These are phyloP conservation scores for Neonectria ditissima DNA, from an alignment of 2,329 filamentous ascomycete species.

Conservation along the genomic window DNA sequence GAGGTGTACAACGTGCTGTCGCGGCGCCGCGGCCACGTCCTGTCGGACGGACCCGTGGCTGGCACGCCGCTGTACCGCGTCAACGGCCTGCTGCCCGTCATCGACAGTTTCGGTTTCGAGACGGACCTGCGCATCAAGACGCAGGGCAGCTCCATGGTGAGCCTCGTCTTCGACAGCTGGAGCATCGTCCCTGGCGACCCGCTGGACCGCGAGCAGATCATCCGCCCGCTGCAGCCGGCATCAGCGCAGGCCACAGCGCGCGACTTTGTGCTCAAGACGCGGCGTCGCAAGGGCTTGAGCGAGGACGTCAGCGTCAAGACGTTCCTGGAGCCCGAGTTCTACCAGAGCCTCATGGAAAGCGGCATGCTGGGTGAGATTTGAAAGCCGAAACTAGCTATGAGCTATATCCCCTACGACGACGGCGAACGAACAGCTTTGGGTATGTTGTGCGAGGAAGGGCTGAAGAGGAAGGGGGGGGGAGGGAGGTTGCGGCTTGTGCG, in stretches of 20 bases:
- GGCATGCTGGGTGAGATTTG: conserved; percentile 77
- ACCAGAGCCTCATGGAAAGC: conserved; percentile 87
- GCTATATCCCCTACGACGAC: not conserved
- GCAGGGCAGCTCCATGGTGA: conserved; percentile 90
- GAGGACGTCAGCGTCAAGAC: conserved; percentile 97
- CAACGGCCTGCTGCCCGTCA: conserved; percentile 90
- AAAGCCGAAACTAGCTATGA: conserved; percentile 20
- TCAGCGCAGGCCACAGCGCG: conserved; percentile 88
- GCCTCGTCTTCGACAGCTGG: conserved; percentile 95
- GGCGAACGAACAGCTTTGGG: not conserved
- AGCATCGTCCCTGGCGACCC: conserved; percentile 96
- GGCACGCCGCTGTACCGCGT: conserved; percentile 95
- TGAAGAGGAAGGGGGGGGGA: conserved; percentile 26
- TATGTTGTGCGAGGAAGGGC: conserved; percentile 19
- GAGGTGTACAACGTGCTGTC: conserved; percentile 93
- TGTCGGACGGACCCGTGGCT: conserved; percentile 93
- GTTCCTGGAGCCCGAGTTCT: conserved; percentile 95
- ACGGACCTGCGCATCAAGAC: conserved; percentile 97
- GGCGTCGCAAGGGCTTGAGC: conserved; percentile 90
- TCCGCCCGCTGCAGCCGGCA: conserved; percentile 88
- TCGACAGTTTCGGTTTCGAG: conserved; percentile 98
- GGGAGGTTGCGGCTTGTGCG: conserved; percentile 11
- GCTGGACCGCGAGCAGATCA: conserved; percentile 85
- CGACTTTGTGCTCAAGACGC: conserved; percentile 97
- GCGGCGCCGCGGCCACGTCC: conserved; percentile 88